Conservation (phyloP, 2,329 filamentous ascomycete genomes). For the Alternaria triticina region DNA sequence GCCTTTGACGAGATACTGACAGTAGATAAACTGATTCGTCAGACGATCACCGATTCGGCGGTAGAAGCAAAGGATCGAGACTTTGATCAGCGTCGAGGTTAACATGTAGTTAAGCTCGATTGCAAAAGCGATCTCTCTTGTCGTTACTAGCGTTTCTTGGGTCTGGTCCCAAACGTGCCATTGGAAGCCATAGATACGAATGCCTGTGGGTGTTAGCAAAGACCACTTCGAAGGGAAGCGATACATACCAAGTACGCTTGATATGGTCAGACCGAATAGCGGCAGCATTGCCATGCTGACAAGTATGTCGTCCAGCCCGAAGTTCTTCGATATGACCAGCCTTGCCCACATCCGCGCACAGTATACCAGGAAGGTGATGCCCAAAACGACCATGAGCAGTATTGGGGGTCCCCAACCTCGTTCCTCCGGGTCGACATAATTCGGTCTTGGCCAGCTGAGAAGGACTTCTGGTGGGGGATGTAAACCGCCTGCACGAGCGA, state of each 20-base stretch:
- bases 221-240: no score
- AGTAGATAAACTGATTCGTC: slow-evolving; percentile 45
- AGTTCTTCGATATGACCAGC: slow-evolving; percentile 52
- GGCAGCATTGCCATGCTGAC: slow-evolving; percentile 53
- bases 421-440: slow-evolving; percentile 55
- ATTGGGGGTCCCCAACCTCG: slow-evolving; percentile 54
- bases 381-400: slow-evolving; percentile 50
- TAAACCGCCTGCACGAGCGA: slow-evolving; percentile 36
- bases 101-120: slow-evolving; percentile 12
- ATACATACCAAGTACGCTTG: slow-evolving; percentile 33
- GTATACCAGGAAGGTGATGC: slow-evolving; percentile 51
- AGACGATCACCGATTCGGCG: slow-evolving; percentile 49
- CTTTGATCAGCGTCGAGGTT: slow-evolving; percentile 34
- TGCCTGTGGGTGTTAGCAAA: slow-evolving; percentile 29
- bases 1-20: slow-evolving; percentile 1
- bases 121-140: slow-evolving; percentile 37
- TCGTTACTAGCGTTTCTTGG: slow-evolving; percentile 18
- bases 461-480: slow-evolving; percentile 52
- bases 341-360: slow-evolving; percentile 56
- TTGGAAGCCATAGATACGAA: slow-evolving; percentile 39
- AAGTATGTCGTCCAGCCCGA: slow-evolving; percentile 56
- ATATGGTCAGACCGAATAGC: slow-evolving; percentile 40
- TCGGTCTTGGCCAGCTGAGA: slow-evolving; percentile 55
- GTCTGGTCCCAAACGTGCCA: slow-evolving; percentile 46
- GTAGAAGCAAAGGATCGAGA: slow-evolving; percentile 49